phyloP scores from a whole-genome alignment of 2,329 filamentous ascomycete genomes.

The Fusarium pininemorale region DNA sequence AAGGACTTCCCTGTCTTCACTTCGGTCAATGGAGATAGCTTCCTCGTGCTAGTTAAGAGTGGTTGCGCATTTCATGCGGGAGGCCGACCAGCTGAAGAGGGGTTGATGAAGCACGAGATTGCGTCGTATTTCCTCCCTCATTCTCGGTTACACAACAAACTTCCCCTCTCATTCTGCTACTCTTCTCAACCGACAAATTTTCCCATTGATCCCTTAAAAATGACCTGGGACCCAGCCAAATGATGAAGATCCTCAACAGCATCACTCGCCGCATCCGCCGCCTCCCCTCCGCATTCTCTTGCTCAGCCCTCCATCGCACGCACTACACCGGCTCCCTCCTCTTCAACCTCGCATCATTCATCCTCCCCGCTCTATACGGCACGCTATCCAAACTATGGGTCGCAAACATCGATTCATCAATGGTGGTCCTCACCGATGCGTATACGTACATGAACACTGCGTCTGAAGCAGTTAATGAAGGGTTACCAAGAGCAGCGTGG shows the following conservation, averaged over 20 bases:
- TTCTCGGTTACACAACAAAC: not conserved
- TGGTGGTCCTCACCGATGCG: constrained; percentile 51
- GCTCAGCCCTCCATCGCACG: constrained; percentile 26
- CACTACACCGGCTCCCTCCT: constrained; percentile 65
- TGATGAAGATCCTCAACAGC: constrained; percentile 3
- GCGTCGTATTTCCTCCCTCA: not conserved
- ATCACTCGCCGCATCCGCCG: not conserved
- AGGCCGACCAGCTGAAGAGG: constrained; percentile 18
- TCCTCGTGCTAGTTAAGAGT: not conserved
- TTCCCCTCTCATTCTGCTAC: not conserved
- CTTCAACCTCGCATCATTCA: constrained; percentile 71
- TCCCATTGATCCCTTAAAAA: fast-evolving
- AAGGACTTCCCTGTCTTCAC: not conserved
- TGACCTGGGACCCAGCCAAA: fast-evolving
- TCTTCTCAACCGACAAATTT: fast-evolving
- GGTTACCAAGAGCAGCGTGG: constrained; percentile 74
- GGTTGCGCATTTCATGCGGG: not conserved
- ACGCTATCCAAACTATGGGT: constrained; percentile 78
- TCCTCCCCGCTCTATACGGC: constrained; percentile 72
- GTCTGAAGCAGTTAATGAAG: constrained; percentile 76
- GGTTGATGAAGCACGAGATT: not conserved
- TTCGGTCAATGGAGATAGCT: fast-evolving
- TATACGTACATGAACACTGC: constrained; percentile 77
- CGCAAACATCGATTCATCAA: constrained; percentile 69
- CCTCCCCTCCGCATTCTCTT: not conserved